phyloP scores from a whole-genome alignment of 1,284 basidiomycete species.

The Kalmanozyma brasiliensis region DNA sequence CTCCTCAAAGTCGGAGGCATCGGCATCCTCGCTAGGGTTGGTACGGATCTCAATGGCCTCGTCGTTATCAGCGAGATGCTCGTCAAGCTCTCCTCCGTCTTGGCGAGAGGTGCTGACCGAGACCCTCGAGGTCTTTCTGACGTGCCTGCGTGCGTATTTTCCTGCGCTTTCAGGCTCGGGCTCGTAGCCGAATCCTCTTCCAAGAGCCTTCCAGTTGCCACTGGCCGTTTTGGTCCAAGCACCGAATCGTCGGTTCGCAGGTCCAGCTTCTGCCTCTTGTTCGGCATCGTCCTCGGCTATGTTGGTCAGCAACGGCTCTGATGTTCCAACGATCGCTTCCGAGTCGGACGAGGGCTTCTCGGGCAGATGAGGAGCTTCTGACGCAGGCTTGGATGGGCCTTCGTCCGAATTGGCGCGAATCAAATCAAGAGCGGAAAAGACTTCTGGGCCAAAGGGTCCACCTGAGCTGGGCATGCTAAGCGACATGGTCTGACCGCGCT shows the following conservation, averaged over 20 bases:
- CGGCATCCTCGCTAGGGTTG: conserved; percentile 60
- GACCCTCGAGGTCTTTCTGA: conserved; percentile 31
- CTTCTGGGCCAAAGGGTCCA: conserved; percentile 52
- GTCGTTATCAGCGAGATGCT: conserved; percentile 12
- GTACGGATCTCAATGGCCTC: conserved; percentile 51
- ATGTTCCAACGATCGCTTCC: conserved; percentile 11
- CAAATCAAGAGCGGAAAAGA: conserved; percentile 54
- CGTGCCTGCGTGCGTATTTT: conserved; percentile 10
- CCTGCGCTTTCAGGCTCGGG: conserved; percentile 11
- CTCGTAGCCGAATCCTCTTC: conserved; percentile 57
- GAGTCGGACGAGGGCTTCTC: conserved; percentile 35
- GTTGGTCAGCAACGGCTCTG: conserved; percentile 14
- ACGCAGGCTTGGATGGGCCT: conserved; percentile 26
- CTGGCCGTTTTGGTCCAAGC: conserved; percentile 3
- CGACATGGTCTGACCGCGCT: conserved; percentile 54
- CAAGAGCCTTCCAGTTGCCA: conserved; percentile 54
- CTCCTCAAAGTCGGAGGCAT: conserved; percentile 55
- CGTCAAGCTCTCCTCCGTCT: conserved; percentile 28
- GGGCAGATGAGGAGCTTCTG: conserved; percentile 13
- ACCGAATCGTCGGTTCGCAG: neutral
- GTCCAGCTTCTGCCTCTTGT: neutral
- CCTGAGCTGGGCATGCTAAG: conserved; percentile 54
- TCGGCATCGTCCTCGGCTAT: conserved; percentile 36
- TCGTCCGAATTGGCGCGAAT: conserved; percentile 44
- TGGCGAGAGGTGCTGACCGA: conserved; percentile 38